phyloP scores from a whole-genome alignment of 1,284 basidiomycete genomes.

The Ceratobasidium sp. region DNA sequence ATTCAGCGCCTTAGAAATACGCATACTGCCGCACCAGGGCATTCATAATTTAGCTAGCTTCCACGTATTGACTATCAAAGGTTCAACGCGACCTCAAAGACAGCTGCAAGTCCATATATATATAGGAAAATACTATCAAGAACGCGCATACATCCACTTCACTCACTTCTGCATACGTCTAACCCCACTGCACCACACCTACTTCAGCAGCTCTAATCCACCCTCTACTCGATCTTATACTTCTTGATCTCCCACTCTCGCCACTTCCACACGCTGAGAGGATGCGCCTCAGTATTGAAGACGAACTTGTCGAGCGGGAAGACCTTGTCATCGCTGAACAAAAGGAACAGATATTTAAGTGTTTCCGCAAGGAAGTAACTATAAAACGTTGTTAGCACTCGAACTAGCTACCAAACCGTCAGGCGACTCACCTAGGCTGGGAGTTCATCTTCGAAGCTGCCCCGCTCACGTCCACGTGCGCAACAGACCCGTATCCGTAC shows the following conservation, averaged over 20 bases:
- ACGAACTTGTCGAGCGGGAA: slow-evolving; percentile 79
- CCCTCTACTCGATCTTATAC: slow-evolving; percentile 47
- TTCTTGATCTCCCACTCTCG: slow-evolving; percentile 59
- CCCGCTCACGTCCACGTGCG: slow-evolving; percentile 57
- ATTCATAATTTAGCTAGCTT: too few species aligned
- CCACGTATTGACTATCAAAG: too few species aligned
- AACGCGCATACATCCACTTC: too few species aligned
- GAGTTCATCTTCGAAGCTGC: slow-evolving; percentile 57
- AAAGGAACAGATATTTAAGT: slow-evolving; percentile 61
- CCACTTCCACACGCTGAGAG: slow-evolving; percentile 79
- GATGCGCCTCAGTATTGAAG: slow-evolving; percentile 88
- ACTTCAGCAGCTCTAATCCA: background rate
- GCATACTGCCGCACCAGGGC: too few species aligned
- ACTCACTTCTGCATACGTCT: too few species aligned
- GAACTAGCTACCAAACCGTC: background rate
- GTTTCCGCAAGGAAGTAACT: slow-evolving; percentile 78
- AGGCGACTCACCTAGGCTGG: slow-evolving; percentile 70
- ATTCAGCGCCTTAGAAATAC: too few species aligned
- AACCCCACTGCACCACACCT: too few species aligned
- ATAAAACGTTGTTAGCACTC: background rate
- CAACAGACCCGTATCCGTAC: slow-evolving; percentile 68
- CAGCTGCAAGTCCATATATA: too few species aligned
- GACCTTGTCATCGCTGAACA: slow-evolving; percentile 57
- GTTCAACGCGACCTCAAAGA: too few species aligned
- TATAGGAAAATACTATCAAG: too few species aligned